Conservation (phyloP, 164 flowering plant species). For the Taxillus chinensis region DNA sequence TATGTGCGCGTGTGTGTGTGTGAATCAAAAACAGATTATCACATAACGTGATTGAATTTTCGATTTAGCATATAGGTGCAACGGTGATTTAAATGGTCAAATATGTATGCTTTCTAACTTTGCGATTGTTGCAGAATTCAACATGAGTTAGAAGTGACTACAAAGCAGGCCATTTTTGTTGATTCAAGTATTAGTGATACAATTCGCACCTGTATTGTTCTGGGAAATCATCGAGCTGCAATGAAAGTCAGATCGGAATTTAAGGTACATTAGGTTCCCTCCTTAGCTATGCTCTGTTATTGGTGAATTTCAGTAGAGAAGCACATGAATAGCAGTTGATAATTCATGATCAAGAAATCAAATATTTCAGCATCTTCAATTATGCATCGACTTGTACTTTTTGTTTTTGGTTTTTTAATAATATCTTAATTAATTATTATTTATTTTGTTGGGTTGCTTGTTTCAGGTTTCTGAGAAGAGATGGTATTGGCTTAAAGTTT, state of each 20-base stretch:
- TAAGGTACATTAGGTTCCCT: constrained; percentile 37
- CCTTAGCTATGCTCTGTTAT: neutral
- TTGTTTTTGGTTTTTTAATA: neutral
- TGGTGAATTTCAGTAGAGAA: neutral
- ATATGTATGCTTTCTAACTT: neutral
- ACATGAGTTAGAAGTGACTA: constrained; percentile 78
- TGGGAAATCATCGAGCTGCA: constrained; percentile 91
- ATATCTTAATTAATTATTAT: no score
- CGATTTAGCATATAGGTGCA: no score
- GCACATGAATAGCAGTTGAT: neutral
- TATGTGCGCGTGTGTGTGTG: no score
- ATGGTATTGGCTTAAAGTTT: constrained; percentile 98
- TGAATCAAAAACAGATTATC: no score
- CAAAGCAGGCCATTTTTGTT: constrained; percentile 88
- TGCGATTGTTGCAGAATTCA: constrained; percentile 48
- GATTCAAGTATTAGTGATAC: constrained; percentile 96
- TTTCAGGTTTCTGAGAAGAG: constrained; percentile 87
- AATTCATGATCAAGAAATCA: neutral
- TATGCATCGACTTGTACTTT: neutral
- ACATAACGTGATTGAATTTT: no score
- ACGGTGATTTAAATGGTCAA: no score
- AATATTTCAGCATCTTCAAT: neutral
- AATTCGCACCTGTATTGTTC: constrained; percentile 82
- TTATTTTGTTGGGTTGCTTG: neutral
- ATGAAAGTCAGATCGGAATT: constrained; percentile 80